Evolutionary conservation across 164 flowering plant genomes (phyloP).

Genomic region (Sextonia rubra): DNA sequence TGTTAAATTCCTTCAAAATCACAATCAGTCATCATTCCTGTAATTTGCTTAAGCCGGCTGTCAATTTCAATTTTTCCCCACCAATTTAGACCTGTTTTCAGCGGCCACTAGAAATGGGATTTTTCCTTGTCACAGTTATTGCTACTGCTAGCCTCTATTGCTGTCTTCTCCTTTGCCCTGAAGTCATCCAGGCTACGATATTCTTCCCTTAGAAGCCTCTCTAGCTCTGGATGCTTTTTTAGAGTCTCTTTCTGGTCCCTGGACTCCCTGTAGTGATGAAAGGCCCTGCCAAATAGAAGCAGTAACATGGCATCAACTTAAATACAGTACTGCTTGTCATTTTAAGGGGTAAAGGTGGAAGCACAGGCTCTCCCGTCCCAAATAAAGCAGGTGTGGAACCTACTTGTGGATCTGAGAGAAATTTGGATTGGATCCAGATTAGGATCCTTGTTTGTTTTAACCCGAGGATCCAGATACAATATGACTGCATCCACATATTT

Average conservation of each 20-base stretch:
- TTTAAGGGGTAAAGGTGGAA: not conserved
- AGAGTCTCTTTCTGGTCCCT: conserved; percentile 39
- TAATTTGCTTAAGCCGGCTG: conserved; percentile 11
- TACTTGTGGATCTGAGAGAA: not conserved
- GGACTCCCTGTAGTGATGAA: conserved; percentile 65
- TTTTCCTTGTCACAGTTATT: conserved; percentile 4
- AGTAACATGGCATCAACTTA: not conserved
- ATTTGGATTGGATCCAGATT: no score
- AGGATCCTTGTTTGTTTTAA: no score
- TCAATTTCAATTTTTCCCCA: conserved; percentile 15
- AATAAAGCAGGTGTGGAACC: no score
- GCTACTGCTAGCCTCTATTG: conserved; percentile 22
- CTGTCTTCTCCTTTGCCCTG: conserved; percentile 50
- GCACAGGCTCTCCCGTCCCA: not conserved
- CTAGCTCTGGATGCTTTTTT: conserved; percentile 74
- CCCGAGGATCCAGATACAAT: no score
- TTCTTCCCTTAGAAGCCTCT: conserved; percentile 68
- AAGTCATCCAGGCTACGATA: conserved; percentile 74
- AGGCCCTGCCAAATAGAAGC: conserved; percentile 61
- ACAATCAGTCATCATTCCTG: not conserved
- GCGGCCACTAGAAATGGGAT: conserved; percentile 12
- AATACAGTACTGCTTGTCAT: not conserved
- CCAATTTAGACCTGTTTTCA: conserved; percentile 19
- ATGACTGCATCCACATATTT: no score
- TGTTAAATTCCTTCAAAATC: not conserved